Conservation (phyloP, 768 basidiomycete genomes). For the Melanogaster broomeanus region DNA sequence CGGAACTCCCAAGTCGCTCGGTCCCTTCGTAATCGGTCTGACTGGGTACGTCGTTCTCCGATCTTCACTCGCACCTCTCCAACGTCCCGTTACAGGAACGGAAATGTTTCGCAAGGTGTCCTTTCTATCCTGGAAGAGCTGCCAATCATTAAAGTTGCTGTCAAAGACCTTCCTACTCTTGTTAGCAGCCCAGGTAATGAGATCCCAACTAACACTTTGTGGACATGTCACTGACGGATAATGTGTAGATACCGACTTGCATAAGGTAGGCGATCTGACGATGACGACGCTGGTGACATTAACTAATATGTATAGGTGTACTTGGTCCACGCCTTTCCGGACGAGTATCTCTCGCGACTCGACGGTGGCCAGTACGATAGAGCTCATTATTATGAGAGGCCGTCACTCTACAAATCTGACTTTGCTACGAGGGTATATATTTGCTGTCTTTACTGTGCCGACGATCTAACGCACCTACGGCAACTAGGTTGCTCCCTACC, state of each 20-base stretch:
- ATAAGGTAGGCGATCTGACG: conserved; percentile 44
- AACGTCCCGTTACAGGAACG: conserved; percentile 47
- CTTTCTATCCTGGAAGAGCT: conserved; percentile 72
- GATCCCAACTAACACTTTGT: background rate
- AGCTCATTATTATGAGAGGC: conserved; percentile 71
- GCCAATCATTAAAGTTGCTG: conserved; percentile 58
- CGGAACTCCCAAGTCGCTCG: conserved; percentile 63
- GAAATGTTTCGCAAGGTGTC: conserved; percentile 81
- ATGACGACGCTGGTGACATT: background rate
- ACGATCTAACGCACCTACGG: background rate
- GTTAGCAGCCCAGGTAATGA: conserved; percentile 52
- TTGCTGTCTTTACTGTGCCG: background rate
- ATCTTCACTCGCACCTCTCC: background rate
- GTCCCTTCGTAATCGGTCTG: conserved; percentile 79
- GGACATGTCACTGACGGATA: conserved; percentile 1
- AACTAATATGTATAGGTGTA: conserved; percentile 54
- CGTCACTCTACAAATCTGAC: conserved; percentile 61
- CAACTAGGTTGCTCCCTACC: conserved; percentile 77
- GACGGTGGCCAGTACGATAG: conserved; percentile 63
- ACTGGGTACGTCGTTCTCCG: conserved; percentile 61
- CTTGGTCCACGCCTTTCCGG: conserved; percentile 67
- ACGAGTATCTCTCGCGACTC: conserved; percentile 66
- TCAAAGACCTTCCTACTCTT: conserved; percentile 57
- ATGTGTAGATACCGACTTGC: conserved; percentile 51
- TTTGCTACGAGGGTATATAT: conserved; percentile 65